Percentiles rank a stretch among this genome's conserved stretches.
phyloP scores from a whole-genome alignment of 768 basidiomycete species.

The Kwoniella europaea region DNA sequence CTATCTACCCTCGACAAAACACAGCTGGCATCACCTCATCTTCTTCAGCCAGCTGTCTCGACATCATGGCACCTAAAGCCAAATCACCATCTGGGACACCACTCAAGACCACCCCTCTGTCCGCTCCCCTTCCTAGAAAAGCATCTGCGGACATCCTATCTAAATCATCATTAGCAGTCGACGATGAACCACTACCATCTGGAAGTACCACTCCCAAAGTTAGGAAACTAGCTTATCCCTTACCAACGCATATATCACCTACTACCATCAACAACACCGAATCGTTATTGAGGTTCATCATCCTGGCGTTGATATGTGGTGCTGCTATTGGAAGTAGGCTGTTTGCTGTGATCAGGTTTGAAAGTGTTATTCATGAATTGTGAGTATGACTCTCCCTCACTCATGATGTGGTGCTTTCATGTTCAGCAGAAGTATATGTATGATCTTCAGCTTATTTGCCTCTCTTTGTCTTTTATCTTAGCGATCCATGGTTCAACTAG shows the following conservation, averaged over 20 bases:
- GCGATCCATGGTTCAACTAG: slow-evolving; percentile 99
- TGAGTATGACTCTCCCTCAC: slow-evolving; percentile 60
- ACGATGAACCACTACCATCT: slow-evolving; percentile 1
- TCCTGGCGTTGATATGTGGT: slow-evolving; percentile 85
- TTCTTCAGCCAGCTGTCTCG: background rate
- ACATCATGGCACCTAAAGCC: slow-evolving; percentile 18
- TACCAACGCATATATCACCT: slow-evolving; percentile 49
- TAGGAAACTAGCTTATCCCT: slow-evolving; percentile 49
- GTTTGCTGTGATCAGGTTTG: slow-evolving; percentile 96
- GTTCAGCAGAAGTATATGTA: too few relatives aligned
- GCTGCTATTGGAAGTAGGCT: slow-evolving; percentile 94
- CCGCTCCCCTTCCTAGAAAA: background rate
- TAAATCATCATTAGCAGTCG: background rate
- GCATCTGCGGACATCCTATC: slow-evolving; percentile 2
- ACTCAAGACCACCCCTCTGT: background rate
- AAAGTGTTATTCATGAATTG: slow-evolving; percentile 99
- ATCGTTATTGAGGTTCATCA: slow-evolving; percentile 85
- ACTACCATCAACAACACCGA: slow-evolving; percentile 81
- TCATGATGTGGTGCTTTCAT: background rate
- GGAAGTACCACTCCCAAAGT: background rate
- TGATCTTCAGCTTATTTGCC: background rate
- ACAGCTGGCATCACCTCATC: background rate
- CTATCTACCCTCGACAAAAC: background rate
- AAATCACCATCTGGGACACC: slow-evolving; percentile 8
- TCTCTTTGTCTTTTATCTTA: slow-evolving; percentile 55